phyloP scores from a whole-genome alignment of 495 filamentous ascomycete genomes.

The Sphaerosporella brunnea region DNA sequence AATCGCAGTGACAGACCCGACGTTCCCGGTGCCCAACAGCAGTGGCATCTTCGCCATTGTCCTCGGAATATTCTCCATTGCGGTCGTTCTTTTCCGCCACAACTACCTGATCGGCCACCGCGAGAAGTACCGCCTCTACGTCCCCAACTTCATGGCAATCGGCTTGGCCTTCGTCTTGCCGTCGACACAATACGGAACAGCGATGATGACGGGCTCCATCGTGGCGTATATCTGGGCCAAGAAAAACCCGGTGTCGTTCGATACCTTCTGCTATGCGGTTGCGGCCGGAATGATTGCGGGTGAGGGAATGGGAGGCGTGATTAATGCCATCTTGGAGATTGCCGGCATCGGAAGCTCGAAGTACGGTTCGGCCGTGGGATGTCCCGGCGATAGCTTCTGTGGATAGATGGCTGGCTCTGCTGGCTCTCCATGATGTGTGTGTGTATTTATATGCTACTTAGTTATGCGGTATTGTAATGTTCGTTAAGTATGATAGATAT shows the following conservation, averaged over 20 bases:
- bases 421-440: no score
- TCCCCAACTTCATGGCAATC: conserved; percentile 52
- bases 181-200: conserved; percentile 37
- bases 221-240: conserved; percentile 42
- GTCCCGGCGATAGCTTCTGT: conserved; percentile 31
- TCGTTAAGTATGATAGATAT: no score
- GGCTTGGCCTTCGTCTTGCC: conserved; percentile 47
- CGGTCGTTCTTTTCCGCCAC: conserved; percentile 37
- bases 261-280: conserved; percentile 46
- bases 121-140: conserved; percentile 40
- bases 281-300: conserved; percentile 52
- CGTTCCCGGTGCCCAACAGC: conserved; percentile 37
- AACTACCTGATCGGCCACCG: conserved; percentile 37
- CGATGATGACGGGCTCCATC: conserved; percentile 41
- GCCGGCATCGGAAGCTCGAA: conserved; percentile 32
- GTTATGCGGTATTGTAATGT: no score
- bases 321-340: conserved; percentile 40
- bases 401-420: conserved; percentile 7
- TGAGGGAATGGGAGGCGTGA: conserved; percentile 47
- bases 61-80: conserved; percentile 26
- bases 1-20: conserved; percentile 43
- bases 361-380: conserved; percentile 34
- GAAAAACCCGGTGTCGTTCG: conserved; percentile 37
- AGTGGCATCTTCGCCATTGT: conserved; percentile 29
- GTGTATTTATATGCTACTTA: no score